Evolutionary conservation across 306 rosid genomes (phyloP).

Genomic region (Quercus wislizeni): DNA sequence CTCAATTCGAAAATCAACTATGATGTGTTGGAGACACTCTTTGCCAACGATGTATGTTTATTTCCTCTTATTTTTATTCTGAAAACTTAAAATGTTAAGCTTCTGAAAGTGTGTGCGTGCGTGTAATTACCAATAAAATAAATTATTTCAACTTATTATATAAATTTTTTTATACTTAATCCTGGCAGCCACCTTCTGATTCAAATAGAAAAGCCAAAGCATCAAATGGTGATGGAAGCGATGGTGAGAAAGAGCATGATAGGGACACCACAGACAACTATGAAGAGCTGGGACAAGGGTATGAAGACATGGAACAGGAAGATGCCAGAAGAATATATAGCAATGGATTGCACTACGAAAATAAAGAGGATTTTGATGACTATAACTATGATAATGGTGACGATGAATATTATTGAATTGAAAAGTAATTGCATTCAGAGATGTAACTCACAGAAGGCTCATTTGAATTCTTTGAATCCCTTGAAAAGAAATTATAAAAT

Average conservation of each 20-base stretch:
- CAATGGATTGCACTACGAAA: background rate
- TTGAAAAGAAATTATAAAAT: too few species aligned
- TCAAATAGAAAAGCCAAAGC: conserved; percentile 4
- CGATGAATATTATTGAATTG: background rate
- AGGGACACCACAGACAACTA: background rate
- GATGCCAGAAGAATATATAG: background rate
- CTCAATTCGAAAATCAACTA: conserved; percentile 63
- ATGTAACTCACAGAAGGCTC: too few species aligned
- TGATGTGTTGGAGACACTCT: conserved; percentile 48
- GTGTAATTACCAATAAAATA: background rate
- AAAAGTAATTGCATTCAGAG: background rate
- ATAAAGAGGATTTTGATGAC: conserved; percentile 16
- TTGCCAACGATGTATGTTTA: conserved; percentile 43
- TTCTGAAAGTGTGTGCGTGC: background rate
- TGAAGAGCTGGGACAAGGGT: background rate
- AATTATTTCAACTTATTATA: background rate
- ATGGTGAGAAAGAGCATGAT: background rate
- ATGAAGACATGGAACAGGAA: background rate
- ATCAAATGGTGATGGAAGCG: background rate
- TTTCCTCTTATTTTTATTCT: background rate
- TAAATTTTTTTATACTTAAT: background rate
- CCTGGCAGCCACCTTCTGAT: conserved; percentile 7
- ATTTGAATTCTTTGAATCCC: too few species aligned
- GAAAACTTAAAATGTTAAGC: background rate
- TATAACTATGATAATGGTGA: conserved; percentile 5